Evolutionary conservation across 2,329 filamentous ascomycete genomes (phyloP), one percentile per base, ranked within the genome.

Genomic region (Fonsecaea nubica): DNA sequence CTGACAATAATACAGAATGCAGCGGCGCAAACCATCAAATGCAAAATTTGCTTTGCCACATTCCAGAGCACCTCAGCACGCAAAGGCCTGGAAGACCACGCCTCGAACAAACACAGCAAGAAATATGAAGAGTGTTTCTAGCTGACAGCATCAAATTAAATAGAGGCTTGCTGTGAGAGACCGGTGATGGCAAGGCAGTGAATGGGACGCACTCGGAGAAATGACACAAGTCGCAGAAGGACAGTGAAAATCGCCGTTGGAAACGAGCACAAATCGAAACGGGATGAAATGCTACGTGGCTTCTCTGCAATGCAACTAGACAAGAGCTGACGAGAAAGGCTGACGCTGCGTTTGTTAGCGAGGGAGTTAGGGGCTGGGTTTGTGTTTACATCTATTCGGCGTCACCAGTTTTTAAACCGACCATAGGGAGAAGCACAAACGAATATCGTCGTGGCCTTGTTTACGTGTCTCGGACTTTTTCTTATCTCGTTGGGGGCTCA

Each of bases 61-160:
- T 93, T 93, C 82, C 85, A 93, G 73, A 89, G 90, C 83, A 93
- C 91, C 40, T 90, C 89, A 68, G 89, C 90, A 76, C 87, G 85
- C 68, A 89, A 89, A 74, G 88, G 90, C 69, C 86, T 93, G 69
- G 86, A 84, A 67, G 87, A 90, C 75, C 91, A 93, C 78, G 89
- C 90, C 69, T 76, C 80, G 70, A 92, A 92, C 80, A 92, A 92
- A 84, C 91, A 93, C 82, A 61, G 80, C 82, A 92, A 92, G 82
- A 83, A 84, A 50, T 82, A 92, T 33, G 77, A 83, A 58, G 89
- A 92, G 50, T 93, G 91, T 81, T 93, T 93, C n/a, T 68, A 50
- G 8, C 4, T 30, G 2, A 3, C 45, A 50, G 18, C n/a, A 50
- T 50, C 45, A 50, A 25, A 25, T 21, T 18, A 50, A 18, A 6